Evolutionary conservation across 2,329 filamentous ascomycete genomes (phyloP).

Genomic region (Fusarium sp.): DNA sequence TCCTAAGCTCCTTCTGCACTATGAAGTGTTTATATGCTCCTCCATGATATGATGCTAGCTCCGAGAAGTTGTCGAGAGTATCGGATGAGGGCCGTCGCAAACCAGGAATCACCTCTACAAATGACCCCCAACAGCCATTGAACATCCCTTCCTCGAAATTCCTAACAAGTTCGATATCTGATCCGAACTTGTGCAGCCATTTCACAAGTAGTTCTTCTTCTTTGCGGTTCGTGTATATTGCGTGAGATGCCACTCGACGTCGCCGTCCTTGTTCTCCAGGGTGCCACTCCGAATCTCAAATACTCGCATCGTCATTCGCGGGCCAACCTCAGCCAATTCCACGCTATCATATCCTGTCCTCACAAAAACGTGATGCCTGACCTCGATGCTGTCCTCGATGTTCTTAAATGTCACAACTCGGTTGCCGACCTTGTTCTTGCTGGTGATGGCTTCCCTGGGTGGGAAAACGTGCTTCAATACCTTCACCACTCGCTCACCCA

Average conservation of each 20-base stretch:
- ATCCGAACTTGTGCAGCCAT: neutral
- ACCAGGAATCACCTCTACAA: neutral
- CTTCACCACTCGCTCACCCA: slow-evolving; percentile 86
- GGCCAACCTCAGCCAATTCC: slow-evolving; percentile 88
- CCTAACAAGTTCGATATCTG: neutral
- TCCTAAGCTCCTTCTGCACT: slow-evolving; percentile 5
- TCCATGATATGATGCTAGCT: neutral
- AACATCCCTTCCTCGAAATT: neutral
- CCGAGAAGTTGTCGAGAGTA: neutral
- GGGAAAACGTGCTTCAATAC: slow-evolving; percentile 95
- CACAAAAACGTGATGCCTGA: slow-evolving; percentile 85
- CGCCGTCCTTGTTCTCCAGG: slow-evolving; percentile 91
- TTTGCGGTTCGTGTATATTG: slow-evolving; percentile 92
- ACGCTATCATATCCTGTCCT: slow-evolving; percentile 90
- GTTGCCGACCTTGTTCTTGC: slow-evolving; percentile 79
- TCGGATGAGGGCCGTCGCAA: slow-evolving; percentile 1
- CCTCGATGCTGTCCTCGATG: slow-evolving; percentile 91
- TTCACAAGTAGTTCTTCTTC: slow-evolving; percentile 94
- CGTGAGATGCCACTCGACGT: slow-evolving; percentile 95
- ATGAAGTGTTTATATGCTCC: neutral
- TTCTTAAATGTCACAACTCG: slow-evolving; percentile 95
- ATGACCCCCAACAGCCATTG: neutral
- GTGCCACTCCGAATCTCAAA: slow-evolving; percentile 95
- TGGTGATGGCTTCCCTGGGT: slow-evolving; percentile 78
- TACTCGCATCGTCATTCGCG: slow-evolving; percentile 94